A percentile compares a stretch with the other conserved stretches of the same genome.
These are phyloP conservation scores for Leptographium wingfieldii DNA, from an alignment of 2,329 filamentous ascomycete genomes.

Conservation along the genomic window DNA sequence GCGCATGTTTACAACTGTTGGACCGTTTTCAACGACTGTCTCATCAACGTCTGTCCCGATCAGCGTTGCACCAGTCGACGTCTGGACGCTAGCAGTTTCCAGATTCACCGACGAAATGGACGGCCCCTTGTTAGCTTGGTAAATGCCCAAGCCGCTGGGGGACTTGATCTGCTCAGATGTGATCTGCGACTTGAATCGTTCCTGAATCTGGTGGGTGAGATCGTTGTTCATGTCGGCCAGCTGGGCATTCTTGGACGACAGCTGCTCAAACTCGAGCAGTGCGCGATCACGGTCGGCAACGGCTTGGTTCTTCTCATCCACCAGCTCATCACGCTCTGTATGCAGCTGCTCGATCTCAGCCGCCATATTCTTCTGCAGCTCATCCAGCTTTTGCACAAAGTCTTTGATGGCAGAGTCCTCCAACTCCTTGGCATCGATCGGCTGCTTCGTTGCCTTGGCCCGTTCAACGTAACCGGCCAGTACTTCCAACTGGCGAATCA, in stretches of 20 bases:
- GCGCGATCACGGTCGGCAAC: constrained; percentile 83
- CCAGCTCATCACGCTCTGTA: constrained; percentile 63
- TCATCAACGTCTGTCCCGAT: constrained; percentile 55
- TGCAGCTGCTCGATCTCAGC: constrained; percentile 46
- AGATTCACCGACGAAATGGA: constrained; percentile 38
- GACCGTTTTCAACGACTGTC: constrained; percentile 53
- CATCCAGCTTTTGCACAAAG: constrained; percentile 63
- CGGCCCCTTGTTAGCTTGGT: constrained; percentile 35
- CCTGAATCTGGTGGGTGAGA: constrained; percentile 86
- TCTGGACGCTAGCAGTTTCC: constrained; percentile 40
- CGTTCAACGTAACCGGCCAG: constrained; percentile 78
- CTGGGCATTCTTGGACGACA: constrained; percentile 89
- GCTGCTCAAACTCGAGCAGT: constrained; percentile 87
- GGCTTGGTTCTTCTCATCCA: constrained; percentile 74
- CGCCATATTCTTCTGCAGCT: constrained; percentile 46
- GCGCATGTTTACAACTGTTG: constrained; percentile 90
- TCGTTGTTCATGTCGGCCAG: constrained; percentile 92
- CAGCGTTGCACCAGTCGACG: constrained; percentile 42
- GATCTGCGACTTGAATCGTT: constrained; percentile 73
- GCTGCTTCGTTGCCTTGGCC: constrained; percentile 70
- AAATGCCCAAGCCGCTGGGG: constrained; percentile 41
- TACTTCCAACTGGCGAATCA: constrained; percentile 82
- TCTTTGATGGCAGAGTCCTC: constrained; percentile 88
- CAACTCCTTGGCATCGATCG: constrained; percentile 67
- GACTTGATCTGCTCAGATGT: constrained; percentile 30